A percentile compares a stretch with the other conserved stretches of the same genome.
Conservation (phyloP, 176 grass and related monocot species). For the Chrysopogon serrulatus region DNA sequence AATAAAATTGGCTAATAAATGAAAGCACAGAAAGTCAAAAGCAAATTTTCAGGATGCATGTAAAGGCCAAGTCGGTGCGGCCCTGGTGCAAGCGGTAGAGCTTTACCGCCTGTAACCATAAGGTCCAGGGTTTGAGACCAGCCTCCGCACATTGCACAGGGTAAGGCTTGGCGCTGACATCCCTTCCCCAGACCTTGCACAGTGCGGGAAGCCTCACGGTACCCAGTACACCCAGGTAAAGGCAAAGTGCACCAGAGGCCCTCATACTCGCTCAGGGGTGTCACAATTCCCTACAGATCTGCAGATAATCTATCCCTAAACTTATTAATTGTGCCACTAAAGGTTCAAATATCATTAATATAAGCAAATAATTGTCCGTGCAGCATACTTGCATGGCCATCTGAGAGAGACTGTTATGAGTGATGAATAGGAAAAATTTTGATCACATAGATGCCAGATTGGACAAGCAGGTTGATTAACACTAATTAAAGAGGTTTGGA, state of each 20-base stretch:
- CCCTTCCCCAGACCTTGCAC: too few relatives aligned
- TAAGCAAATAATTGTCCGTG: neutral
- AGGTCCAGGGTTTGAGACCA: too few relatives aligned
- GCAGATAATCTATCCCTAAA: neutral
- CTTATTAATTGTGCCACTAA: neutral
- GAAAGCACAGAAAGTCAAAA: neutral
- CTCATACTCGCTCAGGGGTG: too few relatives aligned
- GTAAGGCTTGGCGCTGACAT: too few relatives aligned
- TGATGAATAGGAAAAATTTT: neutral
- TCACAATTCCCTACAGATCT: neutral
- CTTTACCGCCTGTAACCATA: too few relatives aligned
- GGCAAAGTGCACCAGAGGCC: too few relatives aligned
- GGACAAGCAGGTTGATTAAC: neutral
- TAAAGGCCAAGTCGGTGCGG: too few relatives aligned
- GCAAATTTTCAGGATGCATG: neutral
- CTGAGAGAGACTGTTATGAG: neutral
- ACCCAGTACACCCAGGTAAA: too few relatives aligned
- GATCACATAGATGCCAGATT: neutral
- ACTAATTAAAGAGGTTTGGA: neutral
- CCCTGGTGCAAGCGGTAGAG: too few relatives aligned
- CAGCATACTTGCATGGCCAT: neutral
- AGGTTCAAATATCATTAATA: neutral
- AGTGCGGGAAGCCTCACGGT: too few relatives aligned
- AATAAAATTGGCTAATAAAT: neutral
- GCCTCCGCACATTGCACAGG: too few relatives aligned